Evolutionary conservation across 768 basidiomycete genomes (phyloP).

Genomic region (Phallus indusiatus): DNA sequence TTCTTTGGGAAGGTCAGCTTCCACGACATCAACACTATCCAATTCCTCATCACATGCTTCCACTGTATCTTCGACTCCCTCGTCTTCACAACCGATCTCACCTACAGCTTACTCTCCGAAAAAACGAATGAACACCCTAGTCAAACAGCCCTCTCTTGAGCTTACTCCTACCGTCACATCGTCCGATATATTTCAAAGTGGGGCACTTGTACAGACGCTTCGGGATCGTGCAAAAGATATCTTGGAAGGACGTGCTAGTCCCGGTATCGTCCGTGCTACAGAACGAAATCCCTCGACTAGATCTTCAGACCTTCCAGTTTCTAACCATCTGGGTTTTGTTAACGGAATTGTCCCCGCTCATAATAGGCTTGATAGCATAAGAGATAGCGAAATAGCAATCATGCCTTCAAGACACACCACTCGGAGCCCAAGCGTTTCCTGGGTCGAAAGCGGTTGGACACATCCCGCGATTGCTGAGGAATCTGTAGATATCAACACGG

Average conservation of each 20-base stretch:
- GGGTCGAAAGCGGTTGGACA: too few species aligned
- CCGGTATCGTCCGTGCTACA: neutral
- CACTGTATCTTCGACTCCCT: neutral
- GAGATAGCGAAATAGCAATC: neutral
- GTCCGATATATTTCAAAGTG: neutral
- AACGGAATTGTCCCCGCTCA: neutral
- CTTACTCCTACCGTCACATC: neutral
- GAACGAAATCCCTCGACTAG: neutral
- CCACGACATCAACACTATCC: neutral
- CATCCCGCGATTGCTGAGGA: too few species aligned
- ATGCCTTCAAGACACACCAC: neutral
- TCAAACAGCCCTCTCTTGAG: neutral
- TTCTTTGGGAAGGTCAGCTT: neutral
- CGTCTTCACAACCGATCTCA: neutral
- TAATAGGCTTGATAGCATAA: neutral
- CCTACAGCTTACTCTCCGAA: neutral
- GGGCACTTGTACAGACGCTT: neutral
- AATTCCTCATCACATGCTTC: neutral
- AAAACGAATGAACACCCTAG: neutral
- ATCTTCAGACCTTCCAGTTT: neutral
- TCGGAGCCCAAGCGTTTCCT: too few species aligned
- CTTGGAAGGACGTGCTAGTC: neutral
- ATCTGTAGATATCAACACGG: too few species aligned
- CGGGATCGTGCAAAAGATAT: neutral
- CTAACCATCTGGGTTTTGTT: neutral